Evolutionary conservation across 108 stramenopile species (phyloP), one percentile per base, ranked within the genome.

Genomic region (Skeletonema menzelii): DNA sequence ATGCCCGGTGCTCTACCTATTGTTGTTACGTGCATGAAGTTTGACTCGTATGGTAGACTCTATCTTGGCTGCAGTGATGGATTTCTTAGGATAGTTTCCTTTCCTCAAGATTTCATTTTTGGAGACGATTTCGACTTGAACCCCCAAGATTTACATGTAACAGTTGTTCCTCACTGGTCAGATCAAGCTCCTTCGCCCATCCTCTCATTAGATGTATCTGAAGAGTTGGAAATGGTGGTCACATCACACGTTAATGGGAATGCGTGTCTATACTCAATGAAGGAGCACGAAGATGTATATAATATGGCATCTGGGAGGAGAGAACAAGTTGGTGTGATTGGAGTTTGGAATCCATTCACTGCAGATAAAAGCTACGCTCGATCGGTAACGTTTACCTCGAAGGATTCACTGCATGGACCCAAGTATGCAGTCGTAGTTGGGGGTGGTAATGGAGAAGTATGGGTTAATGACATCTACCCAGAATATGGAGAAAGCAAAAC

Each of bases 41-140:
- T 87, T 65, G 87, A 87, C 55, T 57, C 68, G 19, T 10, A 55
- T 2, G 87, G 87, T 42, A 57, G 75, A 3, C 64, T 87, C 5
- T 87, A 70, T 64, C 38, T 79, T 14, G 87, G 82, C 42, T 67
- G 84, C 2, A 60, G 69, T 69, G 87, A 87, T 72, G 87, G 87
- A 42, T 78, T 56, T 56, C 38, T 80, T 28, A 60, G 72, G 31
- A 70, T 72, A 19, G 61, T 80, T 28, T 44, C 70, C 12, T 72
- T 79, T 30, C 62, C 72, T 27, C 13, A 60, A 28, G 46, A 64
- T 11, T 53, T 53, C 10, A 22, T 53, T 8, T 53, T 53, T 20
- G 49, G 20, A 10, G 62, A 60, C 49, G 26, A 19, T 30, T 22
- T 5, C 38, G 27, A 34, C 19, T 24, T 27, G 14, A 15, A 35